Evolutionary conservation across 2,329 filamentous ascomycete genomes (phyloP).

Genomic region (Nemania sp.): DNA sequence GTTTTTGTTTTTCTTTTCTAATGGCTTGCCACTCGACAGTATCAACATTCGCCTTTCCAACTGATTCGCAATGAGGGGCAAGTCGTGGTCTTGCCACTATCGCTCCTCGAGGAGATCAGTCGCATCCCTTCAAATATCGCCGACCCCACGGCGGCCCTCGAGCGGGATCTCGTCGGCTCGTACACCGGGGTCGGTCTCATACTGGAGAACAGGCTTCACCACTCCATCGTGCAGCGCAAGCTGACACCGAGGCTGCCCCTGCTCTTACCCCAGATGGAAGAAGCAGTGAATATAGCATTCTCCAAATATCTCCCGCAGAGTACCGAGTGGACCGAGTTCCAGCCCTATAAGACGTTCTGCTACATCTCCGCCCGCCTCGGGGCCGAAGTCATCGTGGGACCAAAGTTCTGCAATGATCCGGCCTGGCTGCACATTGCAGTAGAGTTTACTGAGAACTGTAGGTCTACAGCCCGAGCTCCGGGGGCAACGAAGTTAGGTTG

Average conservation of each 20-base stretch:
- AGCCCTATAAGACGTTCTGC: background rate
- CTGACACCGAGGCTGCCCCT: conserved; percentile 4
- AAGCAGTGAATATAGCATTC: background rate
- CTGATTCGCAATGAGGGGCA: background rate
- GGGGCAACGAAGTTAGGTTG: background rate
- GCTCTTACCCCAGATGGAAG: background rate
- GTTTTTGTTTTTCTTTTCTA: no score
- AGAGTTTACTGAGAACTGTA: background rate
- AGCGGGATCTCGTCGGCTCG: conserved; percentile 3
- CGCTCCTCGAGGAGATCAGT: conserved; percentile 11
- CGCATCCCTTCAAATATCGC: background rate
- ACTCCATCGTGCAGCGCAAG: conserved; percentile 17
- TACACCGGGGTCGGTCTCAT: conserved; percentile 12
- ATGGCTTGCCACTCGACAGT: background rate
- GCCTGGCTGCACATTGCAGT: background rate
- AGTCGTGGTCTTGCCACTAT: background rate
- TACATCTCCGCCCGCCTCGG: background rate
- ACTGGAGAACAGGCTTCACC: conserved; percentile 13
- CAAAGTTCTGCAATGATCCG: background rate
- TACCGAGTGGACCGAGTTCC: background rate
- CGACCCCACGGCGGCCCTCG: background rate
- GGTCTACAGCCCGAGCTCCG: background rate
- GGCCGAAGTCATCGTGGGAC: background rate
- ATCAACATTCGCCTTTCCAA: background rate
- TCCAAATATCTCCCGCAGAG: background rate